phyloP scores from a whole-genome alignment of 805 yeast genomes.

The Candida sanyiensis region DNA sequence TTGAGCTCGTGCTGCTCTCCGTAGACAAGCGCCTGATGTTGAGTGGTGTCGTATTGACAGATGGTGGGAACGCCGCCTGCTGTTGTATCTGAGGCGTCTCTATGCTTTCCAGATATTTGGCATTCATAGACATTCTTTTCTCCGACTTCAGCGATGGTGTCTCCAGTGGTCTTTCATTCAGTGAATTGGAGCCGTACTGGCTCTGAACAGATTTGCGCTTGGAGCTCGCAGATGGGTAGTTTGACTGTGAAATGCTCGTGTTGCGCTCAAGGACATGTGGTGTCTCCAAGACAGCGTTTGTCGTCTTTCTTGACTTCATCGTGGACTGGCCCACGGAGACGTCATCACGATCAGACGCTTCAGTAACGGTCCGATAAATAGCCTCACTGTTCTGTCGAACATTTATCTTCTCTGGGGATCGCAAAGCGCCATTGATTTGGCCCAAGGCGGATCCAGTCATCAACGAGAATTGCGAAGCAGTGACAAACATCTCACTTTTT shows the following conservation, averaged over 20 bases:
- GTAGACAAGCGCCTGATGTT: slow-evolving; percentile 5
- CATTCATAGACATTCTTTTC: not conserved
- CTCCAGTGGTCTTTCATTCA: not conserved
- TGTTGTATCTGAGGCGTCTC: slow-evolving; percentile 6
- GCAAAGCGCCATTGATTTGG: not conserved
- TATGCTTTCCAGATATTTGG: not conserved
- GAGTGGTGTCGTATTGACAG: slow-evolving; percentile 8
- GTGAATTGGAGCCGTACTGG: not conserved
- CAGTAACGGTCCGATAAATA: not conserved
- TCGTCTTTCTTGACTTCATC: not conserved
- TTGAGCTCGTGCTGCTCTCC: slow-evolving; percentile 3
- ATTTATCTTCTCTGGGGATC: not conserved
- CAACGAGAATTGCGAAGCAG: slow-evolving; percentile 34
- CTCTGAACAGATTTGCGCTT: not conserved
- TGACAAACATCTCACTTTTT: slow-evolving; percentile 31
- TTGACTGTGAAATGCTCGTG: not conserved
- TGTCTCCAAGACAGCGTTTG: not conserved
- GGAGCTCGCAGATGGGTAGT: not conserved
- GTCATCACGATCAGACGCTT: not conserved
- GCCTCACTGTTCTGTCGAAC: not conserved
- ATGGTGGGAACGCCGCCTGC: slow-evolving; percentile 2
- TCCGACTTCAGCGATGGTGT: not conserved
- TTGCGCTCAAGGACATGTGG: not conserved
- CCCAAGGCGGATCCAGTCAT: slow-evolving; percentile 9
- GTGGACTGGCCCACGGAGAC: not conserved